Base-by-base conservation (phyloP, 2,329 filamentous ascomycete species). In the Beauveria sp. region DNA sequence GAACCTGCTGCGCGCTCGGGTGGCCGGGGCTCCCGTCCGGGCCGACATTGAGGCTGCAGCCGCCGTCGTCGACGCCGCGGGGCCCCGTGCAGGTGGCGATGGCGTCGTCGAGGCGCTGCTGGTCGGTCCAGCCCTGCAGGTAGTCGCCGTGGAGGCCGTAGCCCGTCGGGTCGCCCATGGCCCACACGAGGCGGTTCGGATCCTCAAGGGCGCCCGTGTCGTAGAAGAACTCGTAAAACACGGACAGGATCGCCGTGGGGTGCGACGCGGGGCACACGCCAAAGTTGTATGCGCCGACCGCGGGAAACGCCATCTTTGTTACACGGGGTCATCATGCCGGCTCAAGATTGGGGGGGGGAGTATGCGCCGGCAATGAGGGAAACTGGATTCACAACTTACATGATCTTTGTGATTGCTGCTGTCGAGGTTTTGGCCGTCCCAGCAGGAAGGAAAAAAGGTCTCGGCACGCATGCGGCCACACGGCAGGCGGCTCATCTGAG, bases 371-470 rank as follows among this genome's bases (percentile, higher is more conserved):
- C 6, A 18, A 10, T 4, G 16, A 26, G 9, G 18, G 5, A 16
- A 20, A n/a, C 9, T 31, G 40, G 22, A 24, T 12, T 28, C n/a
- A 6, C 14, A 6, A 38, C 59, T 48, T 64, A 87, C 77, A 66
- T 87, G 85, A 57, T 72, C 80, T 66, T 78, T 80, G 71, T 86
- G 83, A 69, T 85, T 76, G 1, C 74, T 59, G 8, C 78, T 77
- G 69, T 87, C 83, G 40, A 83, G 67, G 64, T 85, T 79, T 48
- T 74, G 73, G 42, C 85, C 85, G 64, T 88, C 78, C 85, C 85
- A 88, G 75, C 85, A 88, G 4, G 79, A 79, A 1, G 83, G 84
- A 69, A 87, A 86, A 68, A 80, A 80, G n/a, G 85, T 74, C 67
- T 86, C 80, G n/a, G 80, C 75, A 43, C 83, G 78, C 20, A 80